A percentile compares a stretch with the other conserved stretches of the same genome.
These are phyloP conservation scores for Eucalyptus pauciflora DNA, from an alignment of 345 rosid genomes.

Conservation along the genomic window DNA sequence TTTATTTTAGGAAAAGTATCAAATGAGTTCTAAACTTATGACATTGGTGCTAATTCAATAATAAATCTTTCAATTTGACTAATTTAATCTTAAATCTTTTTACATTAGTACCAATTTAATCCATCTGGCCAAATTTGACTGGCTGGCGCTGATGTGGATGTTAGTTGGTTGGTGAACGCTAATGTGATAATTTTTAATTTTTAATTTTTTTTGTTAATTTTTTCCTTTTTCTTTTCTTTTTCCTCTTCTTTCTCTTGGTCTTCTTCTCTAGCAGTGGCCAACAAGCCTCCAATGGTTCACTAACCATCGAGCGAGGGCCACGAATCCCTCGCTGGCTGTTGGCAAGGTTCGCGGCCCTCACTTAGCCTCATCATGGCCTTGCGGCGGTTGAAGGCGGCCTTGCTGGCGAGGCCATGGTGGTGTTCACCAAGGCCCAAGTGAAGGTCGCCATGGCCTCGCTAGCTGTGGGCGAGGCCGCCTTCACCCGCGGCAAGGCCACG, in stretches of 20 bases:
- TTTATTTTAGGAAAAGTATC: too few species aligned
- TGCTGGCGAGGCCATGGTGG: accelerated
- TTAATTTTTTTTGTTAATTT: accelerated
- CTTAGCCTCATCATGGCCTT: too few species aligned
- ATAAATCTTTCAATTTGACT: accelerated
- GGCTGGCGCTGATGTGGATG: accelerated
- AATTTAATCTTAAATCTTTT: too few species aligned
- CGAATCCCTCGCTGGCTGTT: accelerated
- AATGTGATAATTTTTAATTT: too few species aligned
- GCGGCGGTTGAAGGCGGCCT: too few species aligned
- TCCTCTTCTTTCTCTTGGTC: too few species aligned
- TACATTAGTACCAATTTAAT: too few species aligned
- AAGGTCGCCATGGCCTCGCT: too few species aligned
- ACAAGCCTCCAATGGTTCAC: accelerated
- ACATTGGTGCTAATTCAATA: accelerated
- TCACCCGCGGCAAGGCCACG: accelerated
- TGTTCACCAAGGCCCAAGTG: too few species aligned
- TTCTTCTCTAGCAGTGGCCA: accelerated
- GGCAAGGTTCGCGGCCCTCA: accelerated
- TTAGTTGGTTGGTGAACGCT: accelerated
- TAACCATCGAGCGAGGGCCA: accelerated
- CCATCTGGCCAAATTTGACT: accelerated
- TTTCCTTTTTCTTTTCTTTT: too few species aligned
- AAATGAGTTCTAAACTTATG: too few species aligned
- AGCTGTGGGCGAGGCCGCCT: accelerated